phyloP scores from a whole-genome alignment of 495 filamentous ascomycete genomes.

The Penicillium parvum region DNA sequence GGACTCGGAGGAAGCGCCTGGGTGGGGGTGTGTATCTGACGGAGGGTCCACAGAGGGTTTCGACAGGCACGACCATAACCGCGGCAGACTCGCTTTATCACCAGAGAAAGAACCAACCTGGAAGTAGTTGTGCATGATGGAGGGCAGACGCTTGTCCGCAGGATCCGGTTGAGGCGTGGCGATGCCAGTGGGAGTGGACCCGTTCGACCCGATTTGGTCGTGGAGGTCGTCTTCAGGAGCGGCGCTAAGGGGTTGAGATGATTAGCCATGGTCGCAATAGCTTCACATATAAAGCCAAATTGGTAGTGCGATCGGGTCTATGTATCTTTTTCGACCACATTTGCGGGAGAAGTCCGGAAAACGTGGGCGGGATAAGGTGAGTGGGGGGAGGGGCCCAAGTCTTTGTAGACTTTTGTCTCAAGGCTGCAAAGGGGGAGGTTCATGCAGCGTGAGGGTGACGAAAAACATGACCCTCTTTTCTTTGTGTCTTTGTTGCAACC shows the following conservation, averaged over 20 bases:
- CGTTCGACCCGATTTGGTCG: slow-evolving; percentile 74
- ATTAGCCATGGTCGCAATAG: slow-evolving; percentile 32
- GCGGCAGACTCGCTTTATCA: slow-evolving; percentile 50
- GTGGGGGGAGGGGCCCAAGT: neutral
- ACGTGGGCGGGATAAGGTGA: neutral
- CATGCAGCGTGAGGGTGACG: slow-evolving; percentile 20
- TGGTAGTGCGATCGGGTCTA: slow-evolving; percentile 5
- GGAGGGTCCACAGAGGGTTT: slow-evolving; percentile 18
- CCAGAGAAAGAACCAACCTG: slow-evolving; percentile 82
- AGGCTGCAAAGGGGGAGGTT: slow-evolving; percentile 1
- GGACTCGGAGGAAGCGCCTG: slow-evolving; percentile 33
- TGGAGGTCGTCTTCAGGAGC: slow-evolving; percentile 60
- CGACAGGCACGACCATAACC: slow-evolving; percentile 35
- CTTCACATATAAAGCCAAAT: no score
- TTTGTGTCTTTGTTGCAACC: no score
- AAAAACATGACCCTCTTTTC: slow-evolving; percentile 10
- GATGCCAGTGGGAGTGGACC: slow-evolving; percentile 76
- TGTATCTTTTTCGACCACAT: neutral
- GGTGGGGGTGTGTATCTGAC: slow-evolving; percentile 11
- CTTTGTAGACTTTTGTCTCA: slow-evolving; percentile 4
- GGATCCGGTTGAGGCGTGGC: slow-evolving; percentile 85
- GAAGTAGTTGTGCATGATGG: slow-evolving; percentile 90
- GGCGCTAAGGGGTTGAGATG: slow-evolving; percentile 24
- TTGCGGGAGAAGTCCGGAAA: slow-evolving; percentile 12
- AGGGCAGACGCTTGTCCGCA: slow-evolving; percentile 83